Base-by-base conservation (phyloP, 192 early-diverging fungal species). In the Entomortierella lignicola region DNA sequence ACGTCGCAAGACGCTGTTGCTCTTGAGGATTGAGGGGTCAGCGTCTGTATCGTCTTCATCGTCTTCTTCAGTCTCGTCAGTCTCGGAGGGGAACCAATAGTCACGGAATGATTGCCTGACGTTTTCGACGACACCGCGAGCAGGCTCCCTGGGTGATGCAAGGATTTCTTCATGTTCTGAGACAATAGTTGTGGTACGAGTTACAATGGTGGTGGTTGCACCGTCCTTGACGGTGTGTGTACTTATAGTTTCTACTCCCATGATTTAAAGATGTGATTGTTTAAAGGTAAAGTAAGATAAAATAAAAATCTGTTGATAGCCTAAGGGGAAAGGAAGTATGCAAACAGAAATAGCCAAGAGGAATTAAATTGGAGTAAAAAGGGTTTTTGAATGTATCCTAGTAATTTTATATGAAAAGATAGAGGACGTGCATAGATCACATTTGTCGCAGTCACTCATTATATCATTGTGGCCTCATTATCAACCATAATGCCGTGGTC, bases 151-250 rank as follows among this genome's bases (percentile, higher is more conserved):
- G 17, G 51, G 67, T 20, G 30, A 7, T 29, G 57, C 67, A n/a
- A 70, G 21, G 48, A 70, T 23, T 26, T 70, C 75, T 30, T 51
- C 54, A 55, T 79, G 68, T 51, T 79, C 75, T 4, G 75, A 70
- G 32, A 79, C 75, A 51, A 79, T 79, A 23, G 75, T 77, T 8
- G 74, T 77, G 10, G 74, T 77, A 5, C 66, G 53, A 11, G 74
- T 69, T 29, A 77, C 43, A 41, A 77, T 77, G 37, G 74, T 77
- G 4, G 74, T 79, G 27, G 75, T 79, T n/a, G 68, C 63, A 48
- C 55, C 75, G 67, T 69, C 55, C 30, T 69, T 70, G 68, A 70
- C 75, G 15, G 75, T 79, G 27, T 70, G 75, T 48, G 75, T 79
- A 34, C 75, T 79, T 50, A 79, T 23, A 12, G 68, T 53, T 44